These are phyloP conservation scores for Salinomyces thailandicus DNA, from an alignment of 2,329 filamentous ascomycete species.

Conservation along the genomic window DNA sequence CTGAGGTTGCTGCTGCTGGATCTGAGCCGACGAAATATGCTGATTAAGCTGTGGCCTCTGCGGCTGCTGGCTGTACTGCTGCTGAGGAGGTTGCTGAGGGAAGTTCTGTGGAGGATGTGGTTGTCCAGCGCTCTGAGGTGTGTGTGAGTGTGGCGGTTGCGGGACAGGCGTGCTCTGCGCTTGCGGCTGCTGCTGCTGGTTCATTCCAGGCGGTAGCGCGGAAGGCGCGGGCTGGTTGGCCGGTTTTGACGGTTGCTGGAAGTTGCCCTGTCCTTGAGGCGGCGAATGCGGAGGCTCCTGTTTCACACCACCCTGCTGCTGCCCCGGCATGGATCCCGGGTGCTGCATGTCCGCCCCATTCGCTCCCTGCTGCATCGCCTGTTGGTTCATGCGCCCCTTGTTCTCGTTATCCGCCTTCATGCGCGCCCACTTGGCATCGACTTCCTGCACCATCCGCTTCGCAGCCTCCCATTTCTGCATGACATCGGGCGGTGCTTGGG, in stretches of 20 bases:
- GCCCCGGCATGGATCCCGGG: constrained; percentile 5
- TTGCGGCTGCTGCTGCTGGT: constrained; percentile 19
- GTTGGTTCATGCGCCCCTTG: constrained; percentile 3
- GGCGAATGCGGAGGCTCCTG: constrained; percentile 7
- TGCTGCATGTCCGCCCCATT: constrained; percentile 6
- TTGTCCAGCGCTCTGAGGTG: constrained; percentile 22
- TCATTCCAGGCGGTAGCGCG: constrained; percentile 7
- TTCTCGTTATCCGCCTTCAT: constrained; percentile 9
- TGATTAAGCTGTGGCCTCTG: constrained; percentile 11
- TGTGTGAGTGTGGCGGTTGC: constrained; percentile 10
- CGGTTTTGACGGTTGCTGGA: constrained; percentile 6
- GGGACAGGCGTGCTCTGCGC: constrained; percentile 14
- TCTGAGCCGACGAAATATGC: constrained; percentile 14
- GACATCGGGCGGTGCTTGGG: constrained; percentile 2
- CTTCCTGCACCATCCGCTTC: constrained; percentile 3
- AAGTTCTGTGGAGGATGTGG: constrained; percentile 21
- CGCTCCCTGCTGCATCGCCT: constrained; percentile 6
- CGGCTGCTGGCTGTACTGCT: constrained; percentile 15
- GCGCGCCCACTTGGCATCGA: constrained; percentile 2
- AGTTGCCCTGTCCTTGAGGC: constrained; percentile 4
- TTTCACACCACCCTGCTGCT: constrained; percentile 9
- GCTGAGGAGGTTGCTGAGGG: constrained; percentile 22
- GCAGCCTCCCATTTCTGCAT: constrained; percentile 1
- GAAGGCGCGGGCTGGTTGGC: constrained; percentile 10
- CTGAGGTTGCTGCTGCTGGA: constrained; percentile 18